Evolutionary conservation across 139 green algal genomes (phyloP).

Genomic region (Chlorella sorokiniana): DNA sequence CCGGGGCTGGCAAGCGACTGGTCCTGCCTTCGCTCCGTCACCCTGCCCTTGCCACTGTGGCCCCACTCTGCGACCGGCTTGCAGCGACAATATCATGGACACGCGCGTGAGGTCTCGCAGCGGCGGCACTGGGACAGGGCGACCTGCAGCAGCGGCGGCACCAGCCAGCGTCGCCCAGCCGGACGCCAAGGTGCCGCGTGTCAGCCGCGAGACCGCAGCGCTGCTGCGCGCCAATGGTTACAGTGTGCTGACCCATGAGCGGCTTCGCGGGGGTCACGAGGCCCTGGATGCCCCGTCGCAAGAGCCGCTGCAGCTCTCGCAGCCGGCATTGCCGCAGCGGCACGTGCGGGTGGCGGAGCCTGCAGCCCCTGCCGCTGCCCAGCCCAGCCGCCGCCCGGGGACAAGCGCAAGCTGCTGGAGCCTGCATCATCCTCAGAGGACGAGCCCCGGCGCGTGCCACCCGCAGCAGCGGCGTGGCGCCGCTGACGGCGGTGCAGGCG

Average conservation of each 20-base stretch:
- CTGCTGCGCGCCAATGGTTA: slow-evolving; percentile 21
- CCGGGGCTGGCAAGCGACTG: too few relatives aligned
- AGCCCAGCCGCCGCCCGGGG: background rate
- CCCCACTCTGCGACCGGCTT: background rate
- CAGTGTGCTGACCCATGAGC: slow-evolving; percentile 8
- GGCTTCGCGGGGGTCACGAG: background rate
- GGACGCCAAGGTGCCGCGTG: slow-evolving; percentile 3
- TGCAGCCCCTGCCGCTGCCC: background rate
- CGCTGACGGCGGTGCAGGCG: background rate
- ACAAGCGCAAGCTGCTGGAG: slow-evolving; percentile 22
- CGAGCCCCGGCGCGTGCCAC: background rate
- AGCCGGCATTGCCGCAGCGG: background rate
- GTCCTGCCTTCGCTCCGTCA: background rate
- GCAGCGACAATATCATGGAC: background rate
- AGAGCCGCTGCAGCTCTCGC: background rate
- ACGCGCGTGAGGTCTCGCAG: background rate
- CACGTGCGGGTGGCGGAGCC: slow-evolving; percentile 10
- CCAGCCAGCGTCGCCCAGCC: background rate
- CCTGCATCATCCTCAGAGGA: slow-evolving; percentile 2
- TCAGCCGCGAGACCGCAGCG: slow-evolving; percentile 1
- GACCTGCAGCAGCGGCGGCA: background rate
- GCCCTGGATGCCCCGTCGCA: background rate
- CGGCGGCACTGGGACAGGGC: background rate
- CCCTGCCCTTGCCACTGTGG: background rate
- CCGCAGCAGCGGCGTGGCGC: background rate